A percentile compares a stretch with the other conserved stretches of the same genome.
Conservation (phyloP, 257 asterid species). For the Solanum acaule region DNA sequence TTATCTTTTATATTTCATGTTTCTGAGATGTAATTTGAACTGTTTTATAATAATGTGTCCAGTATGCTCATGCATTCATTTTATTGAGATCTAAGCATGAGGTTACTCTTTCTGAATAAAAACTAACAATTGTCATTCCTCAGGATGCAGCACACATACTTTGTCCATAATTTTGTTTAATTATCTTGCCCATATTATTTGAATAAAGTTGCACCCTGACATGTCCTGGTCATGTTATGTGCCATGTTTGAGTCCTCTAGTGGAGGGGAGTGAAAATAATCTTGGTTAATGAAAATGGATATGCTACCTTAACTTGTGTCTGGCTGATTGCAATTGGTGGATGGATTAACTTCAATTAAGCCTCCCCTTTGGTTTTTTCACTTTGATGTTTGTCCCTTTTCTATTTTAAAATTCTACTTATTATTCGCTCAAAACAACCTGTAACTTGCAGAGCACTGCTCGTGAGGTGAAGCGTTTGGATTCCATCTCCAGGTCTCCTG, state of each 20-base stretch:
- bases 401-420: neutral
- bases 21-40: neutral
- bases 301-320: neutral
- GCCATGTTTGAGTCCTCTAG: neutral
- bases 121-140: neutral
- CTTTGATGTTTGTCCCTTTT: neutral
- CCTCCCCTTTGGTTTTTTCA: neutral
- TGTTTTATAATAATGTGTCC: neutral
- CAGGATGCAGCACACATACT: neutral
- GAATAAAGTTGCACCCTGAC: neutral
- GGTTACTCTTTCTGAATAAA: neutral
- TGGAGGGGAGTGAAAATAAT: neutral
- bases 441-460: slow-evolving; percentile 74
- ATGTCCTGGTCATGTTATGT: neutral
- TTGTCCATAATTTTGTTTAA: neutral
- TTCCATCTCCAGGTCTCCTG: slow-evolving; percentile 86
- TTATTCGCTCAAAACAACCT: neutral
- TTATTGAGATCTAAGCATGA: neutral
- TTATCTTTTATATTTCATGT: neutral
- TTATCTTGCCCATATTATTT: neutral
- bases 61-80: neutral
- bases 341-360: neutral
- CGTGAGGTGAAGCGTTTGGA: slow-evolving; percentile 96
- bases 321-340: neutral
- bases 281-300: neutral